phyloP scores from a whole-genome alignment of 352 stramenopile species.

The Phytophthora europaea region DNA sequence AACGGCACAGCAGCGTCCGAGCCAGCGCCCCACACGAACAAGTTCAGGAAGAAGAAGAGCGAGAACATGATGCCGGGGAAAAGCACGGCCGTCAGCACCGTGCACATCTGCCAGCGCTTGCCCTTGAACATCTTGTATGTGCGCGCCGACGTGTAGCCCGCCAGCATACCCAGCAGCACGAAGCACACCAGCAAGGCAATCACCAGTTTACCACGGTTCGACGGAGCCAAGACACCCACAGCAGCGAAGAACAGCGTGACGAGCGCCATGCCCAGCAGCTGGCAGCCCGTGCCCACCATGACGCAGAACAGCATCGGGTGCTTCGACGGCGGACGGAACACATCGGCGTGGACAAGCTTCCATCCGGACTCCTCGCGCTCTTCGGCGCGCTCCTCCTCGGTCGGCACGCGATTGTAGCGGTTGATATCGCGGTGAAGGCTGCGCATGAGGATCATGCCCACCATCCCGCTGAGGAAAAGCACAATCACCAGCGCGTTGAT shows the following conservation, averaged over 20 bases:
- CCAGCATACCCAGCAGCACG: constrained; percentile 96
- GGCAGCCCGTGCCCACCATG: constrained; percentile 97
- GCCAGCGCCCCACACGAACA: constrained; percentile 95
- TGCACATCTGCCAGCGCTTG: constrained; percentile 98
- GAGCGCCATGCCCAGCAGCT: constrained; percentile 97
- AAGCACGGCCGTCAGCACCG: constrained; percentile 95
- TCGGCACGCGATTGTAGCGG: constrained; percentile 97
- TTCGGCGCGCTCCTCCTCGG: constrained; percentile 97
- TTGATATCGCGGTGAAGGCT: constrained; percentile 98
- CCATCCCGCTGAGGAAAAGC: constrained; percentile 99
- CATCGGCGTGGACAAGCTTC: constrained; percentile 99
- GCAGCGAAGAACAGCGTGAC: constrained; percentile 98
- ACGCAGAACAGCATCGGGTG: constrained; percentile 98
- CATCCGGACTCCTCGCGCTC: constrained; percentile 99
- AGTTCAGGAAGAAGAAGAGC: constrained; percentile 98
- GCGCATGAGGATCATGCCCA: constrained; percentile 99
- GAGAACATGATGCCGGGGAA: constrained; percentile 98
- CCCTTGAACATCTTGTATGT: constrained; percentile 99
- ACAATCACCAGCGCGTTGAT: constrained; percentile 99
- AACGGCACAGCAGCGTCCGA: constrained; percentile 97
- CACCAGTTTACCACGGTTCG: constrained; percentile 98
- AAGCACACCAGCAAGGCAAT: constrained; percentile 99
- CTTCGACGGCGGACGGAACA: constrained; percentile 97
- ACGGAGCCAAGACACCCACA: constrained; percentile 96
- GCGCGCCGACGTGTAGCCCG: constrained; percentile 96